Base-by-base conservation (phyloP, 352 stramenopile species). In the Phytophthora pluvialis region DNA sequence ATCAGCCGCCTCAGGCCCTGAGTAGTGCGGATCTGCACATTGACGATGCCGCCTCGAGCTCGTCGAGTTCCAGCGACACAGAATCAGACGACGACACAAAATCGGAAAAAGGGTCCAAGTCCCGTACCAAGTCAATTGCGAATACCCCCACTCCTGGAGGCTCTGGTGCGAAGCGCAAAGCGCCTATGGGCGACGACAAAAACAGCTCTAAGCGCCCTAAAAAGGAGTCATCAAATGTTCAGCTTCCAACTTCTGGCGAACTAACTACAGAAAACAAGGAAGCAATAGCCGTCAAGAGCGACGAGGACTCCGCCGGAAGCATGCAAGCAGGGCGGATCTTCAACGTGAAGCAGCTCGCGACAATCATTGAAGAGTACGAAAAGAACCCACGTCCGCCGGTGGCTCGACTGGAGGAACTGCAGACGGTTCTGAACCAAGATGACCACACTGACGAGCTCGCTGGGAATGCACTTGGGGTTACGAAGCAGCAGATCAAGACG, bases 341-440 rank as follows among this genome's bases (percentile, higher is more conserved):
- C 39, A 95, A 93, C 52, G 79, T 94, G 31, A 93, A 94, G 63
- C 87, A 95, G 69, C 73, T 95, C 7, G 83, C 83, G 18, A 91
- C 81, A 36, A 90, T 95, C 35, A 91, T 93, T 44, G 87, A 93
- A 58, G 82, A 90, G 61, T 95, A 94, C 54, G 87, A 93, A 65
- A 90, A 92, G 70, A 94, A 90, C 45, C 80, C 85, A 25, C 76
- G 79, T 3, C 87, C 87, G 21, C 89, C 67, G 36, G 71, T 79
- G 12, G 57, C 78, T 25, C 83, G 86, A 47, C 59, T 95, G 46
- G 82, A 91, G 47, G 82, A 93, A 54, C 63, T 95, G 33, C 69
- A 90, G 51, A 77, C 79, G 45, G 74, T 91, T 3, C 51, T 95
- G 58, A 95, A 95, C 65, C 74, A 86, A 55, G 73, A 74, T 33